These are phyloP conservation scores for Aspergillus terreus DNA, from an alignment of 2,329 filamentous ascomycete species.

Conservation along the genomic window DNA sequence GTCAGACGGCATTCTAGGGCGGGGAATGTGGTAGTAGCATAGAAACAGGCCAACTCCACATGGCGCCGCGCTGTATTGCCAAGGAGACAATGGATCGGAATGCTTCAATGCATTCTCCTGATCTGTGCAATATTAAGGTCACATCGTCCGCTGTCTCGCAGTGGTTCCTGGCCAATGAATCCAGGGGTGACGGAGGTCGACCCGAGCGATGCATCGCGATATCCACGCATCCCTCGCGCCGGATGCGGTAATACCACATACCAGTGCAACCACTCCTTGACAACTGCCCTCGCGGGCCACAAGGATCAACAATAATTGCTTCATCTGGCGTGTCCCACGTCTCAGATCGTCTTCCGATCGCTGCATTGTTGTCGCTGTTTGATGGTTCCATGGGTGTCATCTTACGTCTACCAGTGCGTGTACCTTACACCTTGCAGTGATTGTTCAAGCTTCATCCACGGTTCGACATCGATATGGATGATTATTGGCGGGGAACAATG, in stretches of 20 bases:
- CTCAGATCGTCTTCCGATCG: constrained; percentile 30
- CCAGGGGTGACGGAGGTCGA: background rate
- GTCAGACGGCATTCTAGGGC: constrained; percentile 5
- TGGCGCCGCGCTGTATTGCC: background rate
- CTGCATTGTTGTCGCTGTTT: constrained; percentile 35
- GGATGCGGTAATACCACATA: constrained; percentile 8
- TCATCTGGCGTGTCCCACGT: background rate
- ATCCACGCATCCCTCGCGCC: background rate
- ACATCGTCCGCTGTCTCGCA: background rate
- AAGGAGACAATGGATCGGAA: background rate
- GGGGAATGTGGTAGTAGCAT: constrained; percentile 8
- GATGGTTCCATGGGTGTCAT: constrained; percentile 32
- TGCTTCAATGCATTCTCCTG: background rate
- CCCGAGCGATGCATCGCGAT: background rate
- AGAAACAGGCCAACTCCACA: constrained; percentile 5
- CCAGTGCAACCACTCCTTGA: background rate
- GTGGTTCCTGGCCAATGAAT: constrained; percentile 1
- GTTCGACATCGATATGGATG: too few relatives aligned
- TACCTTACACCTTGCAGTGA: constrained; percentile 12
- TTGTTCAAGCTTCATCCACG: too few relatives aligned
- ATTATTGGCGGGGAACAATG: too few relatives aligned
- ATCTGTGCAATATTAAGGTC: background rate
- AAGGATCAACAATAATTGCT: background rate
- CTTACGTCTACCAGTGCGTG: constrained; percentile 29
- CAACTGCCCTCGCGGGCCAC: background rate